These are phyloP conservation scores for Aspergillus sp. DNA, from an alignment of 2,329 filamentous ascomycete species.

Conservation along the genomic window DNA sequence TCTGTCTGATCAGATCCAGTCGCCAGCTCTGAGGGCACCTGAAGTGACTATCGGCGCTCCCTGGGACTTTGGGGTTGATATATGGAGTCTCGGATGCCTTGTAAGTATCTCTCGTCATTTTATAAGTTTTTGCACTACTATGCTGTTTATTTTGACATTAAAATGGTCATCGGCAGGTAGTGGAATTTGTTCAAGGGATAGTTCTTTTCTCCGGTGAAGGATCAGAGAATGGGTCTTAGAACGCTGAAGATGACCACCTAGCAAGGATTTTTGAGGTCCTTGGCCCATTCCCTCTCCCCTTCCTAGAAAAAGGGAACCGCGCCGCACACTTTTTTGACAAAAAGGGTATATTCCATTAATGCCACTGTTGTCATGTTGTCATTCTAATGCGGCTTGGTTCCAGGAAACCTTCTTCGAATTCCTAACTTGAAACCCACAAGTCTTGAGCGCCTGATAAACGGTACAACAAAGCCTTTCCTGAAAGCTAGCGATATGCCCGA, in stretches of 20 bases:
- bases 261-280: conserved; percentile 17
- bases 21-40: conserved; percentile 11
- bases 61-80: conserved; percentile 18
- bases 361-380: not conserved
- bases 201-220: conserved; percentile 15
- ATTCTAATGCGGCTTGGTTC: conserved; percentile 1
- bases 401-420: conserved; percentile 17
- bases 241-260: conserved; percentile 17
- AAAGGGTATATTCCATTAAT: conserved; percentile 7
- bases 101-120: conserved; percentile 10
- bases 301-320: conserved; percentile 11
- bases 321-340: conserved; percentile 13
- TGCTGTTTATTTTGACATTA: not conserved
- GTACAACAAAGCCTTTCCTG: conserved; percentile 13
- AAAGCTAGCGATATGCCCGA: conserved; percentile 17
- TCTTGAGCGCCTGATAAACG: conserved; percentile 15
- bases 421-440: conserved; percentile 13
- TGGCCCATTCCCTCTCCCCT: conserved; percentile 12
- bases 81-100: conserved; percentile 22
- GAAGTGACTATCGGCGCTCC: conserved; percentile 18
- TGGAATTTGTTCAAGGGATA: conserved; percentile 18
- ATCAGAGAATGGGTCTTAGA: conserved; percentile 15
- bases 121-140: not conserved
- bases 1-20: conserved; percentile 13
- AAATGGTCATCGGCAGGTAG: conserved; percentile 6